Conservation (phyloP, 2,329 filamentous ascomycete species). For the Alternaria dauci region DNA sequence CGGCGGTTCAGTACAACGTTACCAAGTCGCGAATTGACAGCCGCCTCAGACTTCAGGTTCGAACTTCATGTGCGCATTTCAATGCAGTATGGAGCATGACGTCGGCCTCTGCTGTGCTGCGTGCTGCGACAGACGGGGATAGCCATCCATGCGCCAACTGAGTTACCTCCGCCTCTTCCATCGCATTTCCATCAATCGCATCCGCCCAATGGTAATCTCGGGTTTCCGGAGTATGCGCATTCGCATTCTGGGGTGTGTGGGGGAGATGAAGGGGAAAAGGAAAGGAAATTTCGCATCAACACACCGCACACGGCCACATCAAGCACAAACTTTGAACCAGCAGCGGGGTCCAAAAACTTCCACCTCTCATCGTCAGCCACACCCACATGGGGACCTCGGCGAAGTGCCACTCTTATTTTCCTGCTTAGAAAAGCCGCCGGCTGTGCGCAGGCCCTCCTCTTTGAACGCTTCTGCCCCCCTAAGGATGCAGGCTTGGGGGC, state of each 20-base stretch:
- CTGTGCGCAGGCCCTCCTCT: constrained; percentile 7
- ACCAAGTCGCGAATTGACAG: background rate
- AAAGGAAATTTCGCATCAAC: constrained; percentile 7
- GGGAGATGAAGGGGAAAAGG: constrained; percentile 12
- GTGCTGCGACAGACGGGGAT: constrained; percentile 6
- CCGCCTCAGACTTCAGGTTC: constrained; percentile 1
- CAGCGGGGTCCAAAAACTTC: constrained; percentile 24
- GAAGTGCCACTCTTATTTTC: constrained; percentile 5
- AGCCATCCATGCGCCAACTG: constrained; percentile 5
- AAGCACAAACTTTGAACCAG: constrained; percentile 12
- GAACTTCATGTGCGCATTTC: background rate
- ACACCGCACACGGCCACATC: constrained; percentile 9
- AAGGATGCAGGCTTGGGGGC: constrained; percentile 12
- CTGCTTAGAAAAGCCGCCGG: constrained; percentile 10
- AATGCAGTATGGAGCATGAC: constrained; percentile 2
- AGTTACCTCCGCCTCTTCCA: background rate
- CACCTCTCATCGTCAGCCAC: constrained; percentile 29
- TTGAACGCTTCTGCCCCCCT: background rate
- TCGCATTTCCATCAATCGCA: constrained; percentile 15
- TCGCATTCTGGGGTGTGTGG: constrained; percentile 6
- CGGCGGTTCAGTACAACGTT: constrained; percentile 16
- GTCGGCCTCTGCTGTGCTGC: background rate
- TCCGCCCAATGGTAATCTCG: background rate
- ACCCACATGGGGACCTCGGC: constrained; percentile 15
- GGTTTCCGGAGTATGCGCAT: constrained; percentile 5